Evolutionary conservation across 106 monocot species (phyloP), one percentile per base, ranked within the genome.

Genomic region (Dendrobium officinale): DNA sequence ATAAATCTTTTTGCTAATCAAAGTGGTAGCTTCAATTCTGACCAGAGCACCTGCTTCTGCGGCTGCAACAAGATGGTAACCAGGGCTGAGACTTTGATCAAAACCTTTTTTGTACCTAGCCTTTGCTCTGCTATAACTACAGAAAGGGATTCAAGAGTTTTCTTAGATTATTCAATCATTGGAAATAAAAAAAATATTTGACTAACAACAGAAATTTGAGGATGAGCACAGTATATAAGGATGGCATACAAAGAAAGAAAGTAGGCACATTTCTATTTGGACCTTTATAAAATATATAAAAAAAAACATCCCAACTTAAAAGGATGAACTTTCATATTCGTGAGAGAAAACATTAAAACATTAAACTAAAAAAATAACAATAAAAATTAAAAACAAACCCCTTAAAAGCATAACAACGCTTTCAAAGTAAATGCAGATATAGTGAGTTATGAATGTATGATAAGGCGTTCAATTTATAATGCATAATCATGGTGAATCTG

Each of bases 11-110:
- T 42, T 42, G 74, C 43, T 33, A 70, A 42, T 74, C 33, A 68
- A 77, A 44, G 24, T 22, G 43, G 41, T 24, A 77, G 27, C 13
- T 49, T 77, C 31, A 79, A 55, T 81, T 85, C 87, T 81, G 43
- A 97, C 96, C 87, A 94, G 75, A 73, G 90, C 79, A 78, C 96
- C 90, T 68, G 94, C 96, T 91, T 94, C 96, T 73, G 94, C 90
- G 76, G 96, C 96, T 48, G 96, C 94, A 79, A 86, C 56, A 75
- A 97, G 89, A 88, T 97, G 92, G 37, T 90, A 77, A 0, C 75
- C 80, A 73, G 96, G 87, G 73, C 86, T 83, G 27, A 94, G 86
- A 43, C 84, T 77, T 24, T 85, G 78, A 67, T 83, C 77, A 55
- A 40, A 80, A 40, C 83, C 80, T 67, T 77, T 90, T 40, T 55